phyloP scores from a whole-genome alignment of 2,329 filamentous ascomycete genomes.

The Xylaria sp. region DNA sequence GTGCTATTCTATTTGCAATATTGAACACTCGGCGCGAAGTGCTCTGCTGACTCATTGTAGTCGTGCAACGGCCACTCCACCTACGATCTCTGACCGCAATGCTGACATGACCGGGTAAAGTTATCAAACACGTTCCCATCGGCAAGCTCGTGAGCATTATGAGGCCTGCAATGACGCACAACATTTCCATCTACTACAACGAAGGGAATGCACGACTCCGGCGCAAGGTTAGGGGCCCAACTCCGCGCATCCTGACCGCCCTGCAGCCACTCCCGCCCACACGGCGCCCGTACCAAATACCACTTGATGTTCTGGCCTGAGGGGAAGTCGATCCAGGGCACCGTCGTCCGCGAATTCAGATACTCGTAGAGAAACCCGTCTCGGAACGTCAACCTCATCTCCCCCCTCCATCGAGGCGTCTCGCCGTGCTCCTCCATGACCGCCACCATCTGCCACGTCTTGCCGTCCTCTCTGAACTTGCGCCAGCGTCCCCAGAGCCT shows the following conservation, averaged over 20 bases:
- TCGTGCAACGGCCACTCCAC: too few relatives aligned
- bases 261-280: background rate
- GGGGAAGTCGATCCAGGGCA: background rate
- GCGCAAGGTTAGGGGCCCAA: background rate
- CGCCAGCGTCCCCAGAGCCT: slow-evolving; percentile 5
- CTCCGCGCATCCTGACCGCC: background rate
- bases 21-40: too few relatives aligned
- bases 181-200: background rate
- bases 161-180: background rate
- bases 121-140: slow-evolving; percentile 10
- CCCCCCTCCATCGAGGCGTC: slow-evolving; percentile 5
- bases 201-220: slow-evolving; percentile 8
- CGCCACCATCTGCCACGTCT: background rate
- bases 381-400: slow-evolving; percentile 7
- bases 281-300: background rate
- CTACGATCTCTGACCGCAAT: background rate
- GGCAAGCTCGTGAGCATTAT: background rate
- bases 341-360: background rate
- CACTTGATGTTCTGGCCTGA: slow-evolving; percentile 13
- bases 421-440: slow-evolving; percentile 16
- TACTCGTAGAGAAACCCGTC: background rate
- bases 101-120: slow-evolving; percentile 1
- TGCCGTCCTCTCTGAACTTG: slow-evolving; percentile 2
- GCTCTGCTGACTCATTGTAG: too few relatives aligned
- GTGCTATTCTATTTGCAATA: slow-evolving; percentile 3